These are phyloP conservation scores for Saccharomyces uvarum DNA, from an alignment of 1,139 yeast genomes.

Conservation along the genomic window DNA sequence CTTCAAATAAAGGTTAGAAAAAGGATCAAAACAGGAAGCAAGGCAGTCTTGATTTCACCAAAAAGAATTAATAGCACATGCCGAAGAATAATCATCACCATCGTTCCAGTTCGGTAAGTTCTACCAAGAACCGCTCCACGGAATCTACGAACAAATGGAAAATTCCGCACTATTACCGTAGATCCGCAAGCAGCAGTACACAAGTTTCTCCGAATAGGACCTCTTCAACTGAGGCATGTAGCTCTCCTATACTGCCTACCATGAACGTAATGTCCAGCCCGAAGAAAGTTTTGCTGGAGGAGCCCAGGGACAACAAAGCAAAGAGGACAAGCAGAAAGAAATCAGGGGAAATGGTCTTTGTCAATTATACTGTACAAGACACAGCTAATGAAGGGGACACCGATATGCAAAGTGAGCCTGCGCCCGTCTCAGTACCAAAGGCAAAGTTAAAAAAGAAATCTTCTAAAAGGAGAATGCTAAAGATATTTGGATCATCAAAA, in stretches of 20 bases:
- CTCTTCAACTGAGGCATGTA: slow-evolving; percentile 5
- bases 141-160: slow-evolving; percentile 30
- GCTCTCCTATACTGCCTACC: slow-evolving; percentile 9
- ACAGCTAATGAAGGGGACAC: slow-evolving; percentile 9
- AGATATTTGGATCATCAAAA: slow-evolving; percentile 26
- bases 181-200: slow-evolving; percentile 9
- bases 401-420: neutral
- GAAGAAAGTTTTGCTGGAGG: slow-evolving; percentile 25
- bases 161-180: slow-evolving; percentile 31
- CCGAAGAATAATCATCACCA: neutral
- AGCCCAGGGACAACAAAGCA: slow-evolving; percentile 14
- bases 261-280: slow-evolving; percentile 24
- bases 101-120: slow-evolving; percentile 3
- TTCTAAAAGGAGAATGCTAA: slow-evolving; percentile 28
- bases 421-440: slow-evolving; percentile 4
- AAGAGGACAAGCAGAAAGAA: slow-evolving; percentile 20
- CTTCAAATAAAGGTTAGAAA: neutral
- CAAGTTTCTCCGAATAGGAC: slow-evolving; percentile 6
- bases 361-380: slow-evolving; percentile 31
- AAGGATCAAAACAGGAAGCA: neutral
- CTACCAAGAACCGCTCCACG: slow-evolving; percentile 11
- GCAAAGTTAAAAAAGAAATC: slow-evolving; percentile 18
- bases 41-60: neutral
- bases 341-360: slow-evolving; percentile 29
- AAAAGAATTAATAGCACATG: neutral